Base-by-base conservation (phyloP, 345 rosid species). In the Barbarea vulgaris region DNA sequence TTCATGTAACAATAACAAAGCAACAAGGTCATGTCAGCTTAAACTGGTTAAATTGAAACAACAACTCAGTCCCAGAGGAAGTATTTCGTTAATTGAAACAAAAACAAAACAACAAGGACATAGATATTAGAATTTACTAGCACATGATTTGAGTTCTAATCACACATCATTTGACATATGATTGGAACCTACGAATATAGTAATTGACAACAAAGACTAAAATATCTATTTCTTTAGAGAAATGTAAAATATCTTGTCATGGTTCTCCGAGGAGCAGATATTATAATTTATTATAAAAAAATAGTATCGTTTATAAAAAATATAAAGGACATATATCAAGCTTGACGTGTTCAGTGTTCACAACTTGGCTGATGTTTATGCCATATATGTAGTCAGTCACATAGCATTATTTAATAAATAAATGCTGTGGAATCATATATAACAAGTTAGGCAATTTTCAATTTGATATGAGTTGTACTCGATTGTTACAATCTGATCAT, bases 341-440 rank as follows among this genome's bases (percentile, higher is more conserved):
- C 52, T 61, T 27, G 34, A 19, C 63, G 63, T 41, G 77, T 63
- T 63, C 70, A 73, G 63, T 41, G 77, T 63, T 63, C 70, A 73
- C 63, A 73, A 52, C 63, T 63, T 63, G 63, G 70, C 69, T 28
- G 70, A 25, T 72, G 33, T 34, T n/a, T n/a, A n/a, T n/a, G n/a
- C n/a, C n/a, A n/a, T 17, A 50, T 22, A 24, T 12, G n/a, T n/a
- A n/a, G n/a, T n/a, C n/a, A 25, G 60, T 48, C 76, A 1, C 41
- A 37, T 50, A 13, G 17, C 7, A 46, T n/a, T 60, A 27, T 14
- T 44, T 22, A 56, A 46, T 58, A 7, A n/a, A n/a, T n/a, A 7
- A 19, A 44, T 46, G 22, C 11, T 10, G 37, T 25, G 4, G 6
- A 72, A 54, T 15, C 37, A 54, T 30, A 37, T 52, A 44, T 6